Evolutionary conservation across 148 eudicot species (phyloP), one percentile per base, ranked within the genome.

Genomic region (Nyssa sinensis): DNA sequence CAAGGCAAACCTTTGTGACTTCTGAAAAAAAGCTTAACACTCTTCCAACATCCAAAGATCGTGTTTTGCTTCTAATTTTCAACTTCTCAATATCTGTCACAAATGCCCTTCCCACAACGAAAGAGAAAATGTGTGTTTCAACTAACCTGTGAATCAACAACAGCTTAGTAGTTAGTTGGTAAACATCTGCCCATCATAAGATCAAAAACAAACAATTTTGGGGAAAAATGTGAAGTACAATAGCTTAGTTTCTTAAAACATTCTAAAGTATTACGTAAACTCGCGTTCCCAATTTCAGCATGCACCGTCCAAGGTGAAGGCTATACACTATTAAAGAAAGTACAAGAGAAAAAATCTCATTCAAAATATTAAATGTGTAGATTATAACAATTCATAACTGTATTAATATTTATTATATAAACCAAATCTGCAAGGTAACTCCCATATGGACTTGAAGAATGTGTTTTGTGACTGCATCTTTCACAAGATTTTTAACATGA

Each of bases 61-160:
- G 87, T 62, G 94, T 75, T 86, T 87, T 89, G 77, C 84, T 93
- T 86, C 97, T 88, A 63, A 93, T 83, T 85, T 88, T 96, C 80
- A 96, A 84, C 88, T 93, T 96, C 80, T 93, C 98, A 78, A 96
- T 85, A 88, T 96, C 98, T 37, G 98, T 89, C 74, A 96, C 99
- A 84, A 96, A 96, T 76, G 99, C 99, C 86, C 99, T 89, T 77
- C 99, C 99, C 73, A 96, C 97, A 78, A 96, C 99, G 82, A 96
- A 96, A 70, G 97, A 93, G 89, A 96, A 96, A 78, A 96, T 87
- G 80, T 96, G 99, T 79, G 92, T 93, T 86, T 96, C 99, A 81
- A 93, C 98, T 81, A 96, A 87, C 92, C 99, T 96, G 98, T 75
- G 79, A 80, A 81, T 66, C 77, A 74, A 75, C 35, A 77, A 59